Evolutionary conservation across 1,284 basidiomycete species (phyloP).

Genomic region (Leccinum angustisporum): DNA sequence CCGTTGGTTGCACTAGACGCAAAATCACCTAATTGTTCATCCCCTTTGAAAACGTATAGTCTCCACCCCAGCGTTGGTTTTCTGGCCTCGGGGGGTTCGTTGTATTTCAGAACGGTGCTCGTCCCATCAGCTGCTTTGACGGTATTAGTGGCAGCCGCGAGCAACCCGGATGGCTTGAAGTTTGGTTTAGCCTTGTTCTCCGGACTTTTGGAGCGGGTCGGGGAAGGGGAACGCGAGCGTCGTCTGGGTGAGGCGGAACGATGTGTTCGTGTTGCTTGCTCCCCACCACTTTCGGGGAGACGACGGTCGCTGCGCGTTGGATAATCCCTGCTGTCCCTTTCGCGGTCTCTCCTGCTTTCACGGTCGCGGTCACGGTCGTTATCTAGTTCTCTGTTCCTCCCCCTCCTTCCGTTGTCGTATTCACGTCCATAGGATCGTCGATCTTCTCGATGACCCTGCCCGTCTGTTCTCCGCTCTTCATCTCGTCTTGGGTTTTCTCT

Average conservation of each 20-base stretch:
- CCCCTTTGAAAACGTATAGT: slow-evolving; percentile 95
- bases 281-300: slow-evolving; percentile 24
- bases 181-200: slow-evolving; percentile 79
- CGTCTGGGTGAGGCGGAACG: slow-evolving; percentile 57
- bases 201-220: slow-evolving; percentile 35
- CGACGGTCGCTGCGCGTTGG: slow-evolving; percentile 36
- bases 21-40: slow-evolving; percentile 84
- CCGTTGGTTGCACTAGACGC: neutral
- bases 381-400: slow-evolving; percentile 33
- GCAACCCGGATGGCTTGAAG: slow-evolving; percentile 83
- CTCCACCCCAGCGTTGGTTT: slow-evolving; percentile 91
- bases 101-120: slow-evolving; percentile 93
- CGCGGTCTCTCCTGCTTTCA: slow-evolving; percentile 28
- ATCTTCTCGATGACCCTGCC: slow-evolving; percentile 19
- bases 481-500: slow-evolving; percentile 29
- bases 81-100: slow-evolving; percentile 96
- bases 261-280: slow-evolving; percentile 40
- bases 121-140: slow-evolving; percentile 71
- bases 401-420: slow-evolving; percentile 32
- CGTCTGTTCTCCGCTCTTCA: slow-evolving; percentile 41
- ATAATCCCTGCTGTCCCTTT: slow-evolving; percentile 41
- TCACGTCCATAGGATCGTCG: slow-evolving; percentile 20
- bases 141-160: slow-evolving; percentile 94
- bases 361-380: slow-evolving; percentile 14
- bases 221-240: slow-evolving; percentile 35